Evolutionary conservation across 495 filamentous ascomycete species (phyloP).

Genomic region (Neurospora intermedia): DNA sequence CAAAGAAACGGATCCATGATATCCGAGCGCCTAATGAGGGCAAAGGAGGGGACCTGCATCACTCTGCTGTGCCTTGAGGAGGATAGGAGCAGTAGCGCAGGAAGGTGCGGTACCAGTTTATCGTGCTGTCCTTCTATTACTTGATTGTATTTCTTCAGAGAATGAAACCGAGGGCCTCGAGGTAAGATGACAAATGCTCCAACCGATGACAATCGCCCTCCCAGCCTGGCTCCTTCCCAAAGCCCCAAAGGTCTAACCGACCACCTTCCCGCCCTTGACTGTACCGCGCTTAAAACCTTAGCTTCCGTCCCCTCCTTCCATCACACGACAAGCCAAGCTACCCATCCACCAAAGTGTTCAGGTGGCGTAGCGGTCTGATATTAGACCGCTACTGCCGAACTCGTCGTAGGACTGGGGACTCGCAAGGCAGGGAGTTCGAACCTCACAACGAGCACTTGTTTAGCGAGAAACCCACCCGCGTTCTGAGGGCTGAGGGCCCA

Average conservation of each 20-base stretch:
- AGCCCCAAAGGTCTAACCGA: not conserved
- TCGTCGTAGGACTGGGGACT: not conserved
- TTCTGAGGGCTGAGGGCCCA: not conserved
- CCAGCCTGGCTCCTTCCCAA: not conserved
- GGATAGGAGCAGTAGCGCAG: not conserved
- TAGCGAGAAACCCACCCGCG: not conserved
- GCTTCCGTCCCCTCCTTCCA: not conserved
- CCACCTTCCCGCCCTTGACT: not conserved
- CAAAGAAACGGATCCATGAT: too few relatives aligned
- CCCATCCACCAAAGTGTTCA: not conserved
- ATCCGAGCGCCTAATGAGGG: too few relatives aligned
- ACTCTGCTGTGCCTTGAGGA: not conserved
- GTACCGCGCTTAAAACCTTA: not conserved
- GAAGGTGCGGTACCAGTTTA: not conserved
- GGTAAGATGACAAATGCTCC: not conserved
- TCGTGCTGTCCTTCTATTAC: not conserved
- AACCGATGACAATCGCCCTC: not conserved
- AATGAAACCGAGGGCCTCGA: not conserved
- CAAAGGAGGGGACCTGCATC: not conserved
- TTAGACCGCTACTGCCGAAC: not conserved
- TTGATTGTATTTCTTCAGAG: not conserved
- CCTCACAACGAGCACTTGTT: not conserved
- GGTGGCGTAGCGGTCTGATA: not conserved
- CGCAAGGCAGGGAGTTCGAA: not conserved
- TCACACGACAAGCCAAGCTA: not conserved